These are phyloP conservation scores for Camellia lanceoleosa DNA, from an alignment of 148 eudicot species.

Conservation along the genomic window DNA sequence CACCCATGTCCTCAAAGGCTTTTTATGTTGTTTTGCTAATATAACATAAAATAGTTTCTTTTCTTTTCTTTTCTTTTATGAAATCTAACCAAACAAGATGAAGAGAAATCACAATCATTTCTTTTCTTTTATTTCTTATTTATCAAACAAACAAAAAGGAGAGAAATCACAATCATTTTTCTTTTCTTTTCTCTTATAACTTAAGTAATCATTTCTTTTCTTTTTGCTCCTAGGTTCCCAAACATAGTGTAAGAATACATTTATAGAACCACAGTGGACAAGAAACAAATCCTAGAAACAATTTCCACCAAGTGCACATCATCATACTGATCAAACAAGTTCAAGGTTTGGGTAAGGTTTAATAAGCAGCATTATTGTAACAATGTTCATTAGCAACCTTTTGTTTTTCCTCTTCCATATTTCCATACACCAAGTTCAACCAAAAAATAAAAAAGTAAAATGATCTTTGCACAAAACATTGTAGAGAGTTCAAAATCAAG, in stretches of 20 bases:
- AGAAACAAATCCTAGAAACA: background rate
- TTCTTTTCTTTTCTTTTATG: background rate
- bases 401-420: background rate
- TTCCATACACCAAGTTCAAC: conserved; percentile 2
- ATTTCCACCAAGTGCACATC: background rate
- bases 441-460: background rate
- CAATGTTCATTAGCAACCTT: background rate
- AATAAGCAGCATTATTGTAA: background rate
- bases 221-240: too few species aligned
- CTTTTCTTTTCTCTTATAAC: too few species aligned
- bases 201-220: too few species aligned
- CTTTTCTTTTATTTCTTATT: too few species aligned
- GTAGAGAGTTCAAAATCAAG: background rate
- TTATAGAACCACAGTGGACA: background rate
- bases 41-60: background rate
- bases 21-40: too few species aligned
- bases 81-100: too few species aligned
- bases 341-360: background rate
- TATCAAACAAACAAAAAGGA: too few species aligned
- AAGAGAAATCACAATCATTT: too few species aligned
- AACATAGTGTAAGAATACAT: too few species aligned
- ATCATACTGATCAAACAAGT: background rate
- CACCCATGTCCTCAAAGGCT: too few species aligned
- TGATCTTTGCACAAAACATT: background rate
- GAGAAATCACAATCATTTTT: too few species aligned